Percentiles rank a stretch among this genome's conserved stretches.
Conservation (phyloP, 805 yeast genomes). For the Barnettozyma salicaria region DNA sequence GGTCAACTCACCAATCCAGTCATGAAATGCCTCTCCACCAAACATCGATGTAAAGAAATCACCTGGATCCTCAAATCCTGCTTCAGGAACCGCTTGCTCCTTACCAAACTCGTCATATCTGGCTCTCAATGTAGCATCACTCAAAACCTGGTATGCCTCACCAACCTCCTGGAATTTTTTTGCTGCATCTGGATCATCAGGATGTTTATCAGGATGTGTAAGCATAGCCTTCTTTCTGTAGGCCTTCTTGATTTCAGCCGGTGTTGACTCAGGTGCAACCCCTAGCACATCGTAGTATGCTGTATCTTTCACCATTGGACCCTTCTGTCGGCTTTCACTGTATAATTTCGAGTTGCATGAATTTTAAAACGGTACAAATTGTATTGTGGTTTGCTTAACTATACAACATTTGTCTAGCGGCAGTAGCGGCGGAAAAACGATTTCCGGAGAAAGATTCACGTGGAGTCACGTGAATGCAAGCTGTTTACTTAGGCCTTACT, state of each 20-base stretch:
- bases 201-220: slow-evolving; percentile 95
- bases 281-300: slow-evolving; percentile 79
- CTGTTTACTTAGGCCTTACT: too few relatives aligned
- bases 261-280: slow-evolving; percentile 63
- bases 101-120: slow-evolving; percentile 85
- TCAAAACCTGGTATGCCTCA: slow-evolving; percentile 72
- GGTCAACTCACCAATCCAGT: slow-evolving; percentile 74
- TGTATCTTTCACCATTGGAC: slow-evolving; percentile 51
- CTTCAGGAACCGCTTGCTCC: slow-evolving; percentile 60
- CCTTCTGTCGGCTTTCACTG: background rate
- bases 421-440: too few relatives aligned
- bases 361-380: background rate
- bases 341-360: too few relatives aligned
- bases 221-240: slow-evolving; percentile 85
- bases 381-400: too few relatives aligned
- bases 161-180: slow-evolving; percentile 72
- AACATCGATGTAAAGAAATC: slow-evolving; percentile 81
- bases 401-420: too few relatives aligned
- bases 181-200: slow-evolving; percentile 88
- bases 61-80: slow-evolving; percentile 77
- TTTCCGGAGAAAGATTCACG: too few relatives aligned
- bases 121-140: slow-evolving; percentile 61
- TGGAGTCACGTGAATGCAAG: too few relatives aligned
- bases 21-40: slow-evolving; percentile 75
- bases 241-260: slow-evolving; percentile 84